These are phyloP conservation scores for Mortierella hygrophila DNA, from an alignment of 192 early-diverging fungal species.

Conservation along the genomic window DNA sequence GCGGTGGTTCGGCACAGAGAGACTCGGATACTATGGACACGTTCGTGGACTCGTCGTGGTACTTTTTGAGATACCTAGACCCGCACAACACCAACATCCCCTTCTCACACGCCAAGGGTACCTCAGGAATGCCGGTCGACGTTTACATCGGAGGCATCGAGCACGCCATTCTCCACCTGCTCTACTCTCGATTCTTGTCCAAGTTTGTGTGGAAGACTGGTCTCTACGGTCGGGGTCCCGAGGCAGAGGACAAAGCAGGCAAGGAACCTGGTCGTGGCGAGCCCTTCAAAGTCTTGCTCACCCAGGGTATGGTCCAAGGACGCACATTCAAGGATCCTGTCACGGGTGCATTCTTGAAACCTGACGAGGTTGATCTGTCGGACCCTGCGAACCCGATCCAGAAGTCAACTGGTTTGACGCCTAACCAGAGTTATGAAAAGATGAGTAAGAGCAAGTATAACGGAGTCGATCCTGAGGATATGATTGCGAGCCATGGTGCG, in stretches of 20 bases:
- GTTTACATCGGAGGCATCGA: slow-evolving; percentile 96
- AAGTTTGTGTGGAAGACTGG: slow-evolving; percentile 83
- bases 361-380: slow-evolving; percentile 76
- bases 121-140: slow-evolving; percentile 83
- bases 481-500: slow-evolving; percentile 76
- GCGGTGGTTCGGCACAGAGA: slow-evolving; percentile 75
- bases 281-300: slow-evolving; percentile 88
- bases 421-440: slow-evolving; percentile 84
- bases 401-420: slow-evolving; percentile 68
- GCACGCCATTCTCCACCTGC: slow-evolving; percentile 93
- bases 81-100: slow-evolving; percentile 71
- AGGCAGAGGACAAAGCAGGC: slow-evolving; percentile 37
- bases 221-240: slow-evolving; percentile 42
- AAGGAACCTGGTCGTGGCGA: slow-evolving; percentile 74
- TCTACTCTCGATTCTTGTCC: slow-evolving; percentile 92
- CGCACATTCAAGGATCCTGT: slow-evolving; percentile 83
- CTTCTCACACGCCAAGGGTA: slow-evolving; percentile 66
- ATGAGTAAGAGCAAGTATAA: slow-evolving; percentile 99
- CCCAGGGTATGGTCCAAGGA: slow-evolving; percentile 97
- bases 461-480: slow-evolving; percentile 86
- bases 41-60: slow-evolving; percentile 98
- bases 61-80: slow-evolving; percentile 90
- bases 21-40: slow-evolving; percentile 98
- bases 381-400: slow-evolving; percentile 66
- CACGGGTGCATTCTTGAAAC: slow-evolving; percentile 81